Base-by-base conservation (phyloP, 2,329 filamentous ascomycete species). In the Fusarium napiforme region DNA sequence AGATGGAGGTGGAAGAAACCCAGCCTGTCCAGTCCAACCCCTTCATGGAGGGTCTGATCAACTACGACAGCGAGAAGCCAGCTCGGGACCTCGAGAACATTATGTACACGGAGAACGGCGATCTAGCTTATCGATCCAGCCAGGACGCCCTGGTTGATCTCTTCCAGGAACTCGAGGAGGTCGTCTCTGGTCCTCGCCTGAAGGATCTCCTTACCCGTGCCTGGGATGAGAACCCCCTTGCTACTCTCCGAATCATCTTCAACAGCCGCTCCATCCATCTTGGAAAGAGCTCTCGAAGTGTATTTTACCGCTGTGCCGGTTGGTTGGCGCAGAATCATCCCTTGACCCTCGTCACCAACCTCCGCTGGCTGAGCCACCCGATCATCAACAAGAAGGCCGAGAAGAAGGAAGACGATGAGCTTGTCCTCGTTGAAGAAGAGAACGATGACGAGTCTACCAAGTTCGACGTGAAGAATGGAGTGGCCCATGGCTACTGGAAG, bases 401-500 rank as follows among this genome's bases (percentile, higher is more conserved):
- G 69, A 78, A 81, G 40, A 77, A 83, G 16, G 67, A 70, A 1
- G 81, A 84, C 0, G 81, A 82, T 7, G 81, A 82, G n/a, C 79
- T 83, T 3, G 69, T 83, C 7, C 71, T 82, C 14, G 59, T 78
- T 1, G 78, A 81, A 7, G 76, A 78, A 2, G 77, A 80, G 3
- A 78, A 83, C 19, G 83, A 85, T 10, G 79, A 83, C 21, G 82
- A 83, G 12, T 65, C 75, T 0, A 57, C 77, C 18, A 78, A 77
- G 14, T 83, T 83, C 63, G 84, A 88, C 43, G 82, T 87, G 21
- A 79, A 80, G 50, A 78, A 87, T 42, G 85, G 86, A 1, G 83
- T 88, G 5, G 82, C 89, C 9, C 89, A 91, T 58, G 88, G 89
- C 1, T 91, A 90, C 79, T 91, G 88, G 88, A 90, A 91, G 71